Conservation (phyloP, 1,284 basidiomycete species). For the Paramarasmius palmivorus region DNA sequence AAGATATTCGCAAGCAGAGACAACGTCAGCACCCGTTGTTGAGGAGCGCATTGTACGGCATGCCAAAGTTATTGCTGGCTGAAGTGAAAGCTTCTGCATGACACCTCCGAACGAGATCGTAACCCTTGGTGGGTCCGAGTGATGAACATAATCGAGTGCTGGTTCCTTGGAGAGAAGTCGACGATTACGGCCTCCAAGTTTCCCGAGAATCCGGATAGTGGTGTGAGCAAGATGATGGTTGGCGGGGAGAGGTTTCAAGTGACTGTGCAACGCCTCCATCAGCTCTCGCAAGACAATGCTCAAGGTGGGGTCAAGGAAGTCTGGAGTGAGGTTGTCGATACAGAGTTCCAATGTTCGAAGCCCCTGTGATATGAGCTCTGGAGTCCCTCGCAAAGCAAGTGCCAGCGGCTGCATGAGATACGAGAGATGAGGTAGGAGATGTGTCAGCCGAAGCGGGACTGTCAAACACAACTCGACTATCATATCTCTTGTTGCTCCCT, state of each 20-base stretch:
- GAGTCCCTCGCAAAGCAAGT: slow-evolving; percentile 83
- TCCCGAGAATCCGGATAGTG: slow-evolving; percentile 95
- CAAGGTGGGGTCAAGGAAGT: slow-evolving; percentile 97
- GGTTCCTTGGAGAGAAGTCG: slow-evolving; percentile 85
- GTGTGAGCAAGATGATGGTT: slow-evolving; percentile 93
- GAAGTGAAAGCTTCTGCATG: slow-evolving; percentile 70
- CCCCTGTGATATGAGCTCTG: slow-evolving; percentile 94
- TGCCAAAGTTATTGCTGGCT: slow-evolving; percentile 75
- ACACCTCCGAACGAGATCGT: slow-evolving; percentile 77
- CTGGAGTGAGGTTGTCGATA: slow-evolving; percentile 98
- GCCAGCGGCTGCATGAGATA: slow-evolving; percentile 98
- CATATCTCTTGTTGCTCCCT: slow-evolving; percentile 79
- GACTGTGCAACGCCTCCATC: slow-evolving; percentile 91
- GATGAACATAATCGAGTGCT: slow-evolving; percentile 69
- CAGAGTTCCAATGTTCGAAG: slow-evolving; percentile 97
- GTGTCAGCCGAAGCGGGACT: slow-evolving; percentile 93
- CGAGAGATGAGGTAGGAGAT: slow-evolving; percentile 92
- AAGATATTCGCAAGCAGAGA: slow-evolving; percentile 79
- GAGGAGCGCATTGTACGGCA: slow-evolving; percentile 64
- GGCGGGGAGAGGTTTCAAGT: slow-evolving; percentile 89
- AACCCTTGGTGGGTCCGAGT: slow-evolving; percentile 70
- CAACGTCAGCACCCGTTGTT: slow-evolving; percentile 57
- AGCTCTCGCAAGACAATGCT: slow-evolving; percentile 91
- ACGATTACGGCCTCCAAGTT: slow-evolving; percentile 94
- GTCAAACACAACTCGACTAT: slow-evolving; percentile 98